Conservation (phyloP, 345 rosid genomes). For the Eucalyptus caleyi region DNA sequence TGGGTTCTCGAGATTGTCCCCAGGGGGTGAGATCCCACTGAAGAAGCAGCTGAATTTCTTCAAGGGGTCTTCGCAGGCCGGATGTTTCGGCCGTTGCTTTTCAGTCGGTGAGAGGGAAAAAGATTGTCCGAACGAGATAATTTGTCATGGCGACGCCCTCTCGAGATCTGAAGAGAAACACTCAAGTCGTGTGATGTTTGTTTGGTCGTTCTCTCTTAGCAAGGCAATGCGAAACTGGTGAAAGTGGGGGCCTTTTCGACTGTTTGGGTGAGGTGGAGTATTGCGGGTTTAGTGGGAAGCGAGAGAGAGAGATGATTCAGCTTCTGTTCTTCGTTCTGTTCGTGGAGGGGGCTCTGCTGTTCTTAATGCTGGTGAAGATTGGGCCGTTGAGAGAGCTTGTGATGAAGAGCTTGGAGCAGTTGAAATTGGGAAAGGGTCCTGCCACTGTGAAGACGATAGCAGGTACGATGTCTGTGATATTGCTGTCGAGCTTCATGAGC, state of each 20-base stretch:
- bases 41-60: not conserved
- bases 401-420: conserved; percentile 77
- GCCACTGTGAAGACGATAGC: conserved; percentile 96
- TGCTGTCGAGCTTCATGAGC: conserved; percentile 70
- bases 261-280: not conserved
- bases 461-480: conserved; percentile 81
- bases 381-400: conserved; percentile 92
- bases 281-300: not conserved
- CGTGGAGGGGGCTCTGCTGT: conserved; percentile 61
- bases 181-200: not conserved
- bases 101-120: not conserved
- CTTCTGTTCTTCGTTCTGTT: conserved; percentile 71
- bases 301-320: conserved; percentile 57
- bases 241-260: not conserved
- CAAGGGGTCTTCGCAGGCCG: not conserved
- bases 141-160: not conserved
- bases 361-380: conserved; percentile 63
- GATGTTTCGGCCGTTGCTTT: not conserved
- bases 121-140: not conserved
- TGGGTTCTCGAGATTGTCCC: not conserved
- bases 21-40: not conserved
- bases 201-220: not conserved
- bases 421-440: conserved; percentile 83
- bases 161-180: not conserved
- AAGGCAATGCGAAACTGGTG: not conserved